Percentiles rank a stretch among this genome's conserved stretches.
phyloP scores from a whole-genome alignment of 768 basidiomycete genomes.

The Pleurotus salmoneostramineus region DNA sequence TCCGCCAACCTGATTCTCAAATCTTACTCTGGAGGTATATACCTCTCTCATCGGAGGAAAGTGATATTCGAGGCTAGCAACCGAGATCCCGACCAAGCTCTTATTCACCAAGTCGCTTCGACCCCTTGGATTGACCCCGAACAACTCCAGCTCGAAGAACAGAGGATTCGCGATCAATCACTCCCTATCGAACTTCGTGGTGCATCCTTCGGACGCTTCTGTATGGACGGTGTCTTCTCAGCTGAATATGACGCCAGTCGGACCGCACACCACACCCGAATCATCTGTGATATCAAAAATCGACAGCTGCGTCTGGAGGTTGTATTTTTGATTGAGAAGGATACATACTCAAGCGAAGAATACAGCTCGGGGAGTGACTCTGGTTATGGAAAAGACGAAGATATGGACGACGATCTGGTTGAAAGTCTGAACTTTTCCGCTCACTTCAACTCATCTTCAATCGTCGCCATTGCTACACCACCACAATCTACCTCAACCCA shows the following conservation, averaged over 20 bases:
- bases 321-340: not conserved
- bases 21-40: not conserved
- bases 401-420: not conserved
- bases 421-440: not conserved
- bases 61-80: not conserved
- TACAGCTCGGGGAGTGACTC: no score
- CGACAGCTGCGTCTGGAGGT: conserved; percentile 25
- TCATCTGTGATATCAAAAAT: conserved; percentile 31
- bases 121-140: not conserved
- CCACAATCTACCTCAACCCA: conserved; percentile 13
- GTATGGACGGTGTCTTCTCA: conserved; percentile 27
- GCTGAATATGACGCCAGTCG: conserved; percentile 17
- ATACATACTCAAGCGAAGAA: not conserved
- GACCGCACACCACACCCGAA: conserved; percentile 14
- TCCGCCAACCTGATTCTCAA: not conserved
- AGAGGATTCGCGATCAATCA: not conserved
- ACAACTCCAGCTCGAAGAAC: not conserved
- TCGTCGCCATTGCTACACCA: conserved; percentile 12
- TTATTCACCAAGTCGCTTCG: not conserved
- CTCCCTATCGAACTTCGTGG: not conserved
- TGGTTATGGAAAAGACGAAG: no score
- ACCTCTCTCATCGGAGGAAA: not conserved
- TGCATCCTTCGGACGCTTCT: conserved; percentile 24
- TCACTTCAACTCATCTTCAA: conserved; percentile 18
- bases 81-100: not conserved